Percentiles rank a stretch among this genome's conserved stretches.
Evolutionary conservation across 2,329 filamentous ascomycete species (phyloP).

Genomic region (Diplocarpon rosae): DNA sequence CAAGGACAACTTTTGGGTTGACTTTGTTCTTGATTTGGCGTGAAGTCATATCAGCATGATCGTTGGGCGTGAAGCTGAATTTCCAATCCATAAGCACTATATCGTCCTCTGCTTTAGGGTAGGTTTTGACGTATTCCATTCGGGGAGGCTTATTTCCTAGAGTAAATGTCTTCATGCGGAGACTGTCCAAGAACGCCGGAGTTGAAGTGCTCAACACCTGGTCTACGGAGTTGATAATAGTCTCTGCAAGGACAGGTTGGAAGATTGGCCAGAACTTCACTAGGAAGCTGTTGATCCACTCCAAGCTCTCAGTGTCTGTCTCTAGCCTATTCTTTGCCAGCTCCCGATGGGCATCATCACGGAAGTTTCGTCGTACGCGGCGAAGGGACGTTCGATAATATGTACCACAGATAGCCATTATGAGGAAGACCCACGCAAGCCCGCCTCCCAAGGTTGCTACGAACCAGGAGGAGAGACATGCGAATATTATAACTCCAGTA

Average conservation of each 20-base stretch:
- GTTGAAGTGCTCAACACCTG: constrained; percentile 91
- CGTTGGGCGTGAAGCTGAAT: constrained; percentile 97
- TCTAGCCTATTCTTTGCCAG: constrained; percentile 80
- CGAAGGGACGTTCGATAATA: constrained; percentile 96
- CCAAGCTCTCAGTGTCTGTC: constrained; percentile 81
- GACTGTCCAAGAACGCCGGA: constrained; percentile 82
- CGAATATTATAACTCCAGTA: constrained; percentile 84
- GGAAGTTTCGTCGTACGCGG: constrained; percentile 86
- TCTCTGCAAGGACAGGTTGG: constrained; percentile 83
- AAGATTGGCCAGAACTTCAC: constrained; percentile 99
- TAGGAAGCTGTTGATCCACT: constrained; percentile 99
- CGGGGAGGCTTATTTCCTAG: constrained; percentile 91
- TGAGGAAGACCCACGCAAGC: constrained; percentile 81
- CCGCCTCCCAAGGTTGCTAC: constrained; percentile 83
- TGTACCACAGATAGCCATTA: constrained; percentile 86
- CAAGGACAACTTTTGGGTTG: constrained; percentile 91
- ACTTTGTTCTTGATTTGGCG: constrained; percentile 89
- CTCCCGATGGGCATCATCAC: constrained; percentile 85
- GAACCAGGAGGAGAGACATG: constrained; percentile 82
- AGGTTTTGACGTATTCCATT: constrained; percentile 96
- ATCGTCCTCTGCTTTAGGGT: constrained; percentile 90
- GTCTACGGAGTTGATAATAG: constrained; percentile 87
- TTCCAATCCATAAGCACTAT: constrained; percentile 99
- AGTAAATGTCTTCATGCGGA: constrained; percentile 88
- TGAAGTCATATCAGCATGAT: constrained; percentile 80